Base-by-base conservation (phyloP, 495 filamentous ascomycete species). In the Neurospora pannonica region DNA sequence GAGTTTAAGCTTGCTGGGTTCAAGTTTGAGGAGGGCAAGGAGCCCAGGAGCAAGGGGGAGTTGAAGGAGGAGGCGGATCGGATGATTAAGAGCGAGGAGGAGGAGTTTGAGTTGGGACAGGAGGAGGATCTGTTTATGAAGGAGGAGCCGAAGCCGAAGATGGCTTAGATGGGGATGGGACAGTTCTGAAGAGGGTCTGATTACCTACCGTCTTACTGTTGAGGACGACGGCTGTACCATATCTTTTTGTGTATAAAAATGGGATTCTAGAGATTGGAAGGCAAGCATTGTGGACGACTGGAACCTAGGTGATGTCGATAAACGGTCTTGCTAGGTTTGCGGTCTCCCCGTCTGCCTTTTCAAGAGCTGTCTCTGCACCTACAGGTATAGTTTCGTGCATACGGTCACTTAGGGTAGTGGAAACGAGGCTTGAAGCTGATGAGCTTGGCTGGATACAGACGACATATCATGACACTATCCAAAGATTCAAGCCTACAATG, bases 41-140 rank as follows among this genome's bases (percentile, higher is more conserved):
- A 92, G 60, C 84, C 81, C 48, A 85, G 82, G 24, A 92, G 90
- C 77, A 88, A 88, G 5, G 86, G 87, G 7, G 78, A 81, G 40
- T 76, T 76, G n/a, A 83, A 81, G 9, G 70, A 42, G 69, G 42
- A 37, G 39, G 82, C 81, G 60, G 82, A 83, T 67, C 13, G 36
- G 70, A 3, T 42, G 38, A 34, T 46, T 7, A 37, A 39, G 1
- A 72, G 28, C 2, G 79, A 71, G 38, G 54, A 67, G 40, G 77
- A 79, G 38, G 78, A 48, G 37, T 83, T 79, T 73, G 81, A 81
- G 79, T 78, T 72, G 70, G 73, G 34, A 4, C 39, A 43, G 71
- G 39, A 2, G 77, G 75, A 15, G 73, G 74, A 24, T 75, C 79
- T 36, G 81, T 71, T 34, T 67, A 36, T 67, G 24, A 86, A 84